Conservation (phyloP, 768 basidiomycete species). For the Pulveroboletus sp. region DNA sequence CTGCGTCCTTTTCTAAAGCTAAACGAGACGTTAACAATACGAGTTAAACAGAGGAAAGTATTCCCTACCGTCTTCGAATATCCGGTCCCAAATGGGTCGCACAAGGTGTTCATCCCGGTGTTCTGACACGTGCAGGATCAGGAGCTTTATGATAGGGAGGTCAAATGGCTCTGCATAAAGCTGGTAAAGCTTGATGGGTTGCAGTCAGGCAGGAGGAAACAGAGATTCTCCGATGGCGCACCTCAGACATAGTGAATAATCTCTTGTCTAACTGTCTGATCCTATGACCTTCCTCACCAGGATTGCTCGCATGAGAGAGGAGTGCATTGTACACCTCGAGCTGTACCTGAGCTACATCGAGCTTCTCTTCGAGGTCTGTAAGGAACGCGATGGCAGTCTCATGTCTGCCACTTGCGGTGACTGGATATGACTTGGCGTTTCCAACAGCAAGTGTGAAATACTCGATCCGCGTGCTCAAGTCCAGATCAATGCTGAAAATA, state of each 20-base stretch:
- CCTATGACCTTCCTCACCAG: constrained; percentile 57
- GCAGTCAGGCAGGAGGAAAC: constrained; percentile 9
- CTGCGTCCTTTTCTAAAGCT: constrained; percentile 57
- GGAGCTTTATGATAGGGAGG: constrained; percentile 74
- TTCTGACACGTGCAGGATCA: constrained; percentile 91
- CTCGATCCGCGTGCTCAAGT: constrained; percentile 75
- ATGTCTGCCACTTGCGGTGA: constrained; percentile 69
- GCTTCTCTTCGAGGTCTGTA: constrained; percentile 91
- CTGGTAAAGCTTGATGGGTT: constrained; percentile 66
- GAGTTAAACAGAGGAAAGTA: not conserved
- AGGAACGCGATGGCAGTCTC: constrained; percentile 93
- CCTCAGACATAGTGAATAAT: constrained; percentile 82
- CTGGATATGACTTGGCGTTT: constrained; percentile 92
- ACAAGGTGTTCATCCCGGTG: constrained; percentile 82
- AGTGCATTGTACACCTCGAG: constrained; percentile 80
- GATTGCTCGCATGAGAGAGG: constrained; percentile 54
- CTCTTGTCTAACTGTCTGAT: constrained; percentile 54
- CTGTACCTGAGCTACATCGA: constrained; percentile 96
- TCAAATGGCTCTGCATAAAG: constrained; percentile 85
- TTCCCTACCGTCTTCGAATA: constrained; percentile 72
- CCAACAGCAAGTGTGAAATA: constrained; percentile 92
- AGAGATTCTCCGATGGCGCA: constrained; percentile 32
- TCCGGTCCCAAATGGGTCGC: constrained; percentile 81
- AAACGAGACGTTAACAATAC: constrained; percentile 2
- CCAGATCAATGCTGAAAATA: constrained; percentile 52